Evolutionary conservation across 2,329 filamentous ascomycete species (phyloP).

Genomic region (Pseudogymnoascus sp.): DNA sequence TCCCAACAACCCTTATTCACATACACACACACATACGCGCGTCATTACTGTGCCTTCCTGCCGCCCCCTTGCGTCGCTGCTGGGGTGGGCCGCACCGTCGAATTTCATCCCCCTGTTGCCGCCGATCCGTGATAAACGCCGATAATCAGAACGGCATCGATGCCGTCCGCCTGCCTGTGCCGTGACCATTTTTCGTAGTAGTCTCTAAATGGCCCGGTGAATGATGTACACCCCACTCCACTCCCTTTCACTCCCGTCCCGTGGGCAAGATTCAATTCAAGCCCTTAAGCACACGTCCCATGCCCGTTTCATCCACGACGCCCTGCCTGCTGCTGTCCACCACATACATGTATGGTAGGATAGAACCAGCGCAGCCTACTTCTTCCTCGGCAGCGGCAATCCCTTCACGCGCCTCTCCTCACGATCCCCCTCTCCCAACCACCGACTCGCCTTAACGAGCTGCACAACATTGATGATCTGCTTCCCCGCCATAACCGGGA

Average conservation of each 20-base stretch:
- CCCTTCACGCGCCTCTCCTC: conserved; percentile 53
- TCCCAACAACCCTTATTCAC: neutral
- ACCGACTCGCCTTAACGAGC: conserved; percentile 84
- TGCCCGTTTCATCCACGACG: neutral
- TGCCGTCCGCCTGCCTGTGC: conserved; percentile 3
- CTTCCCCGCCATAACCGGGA: conserved; percentile 85
- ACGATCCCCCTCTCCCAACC: conserved; percentile 87
- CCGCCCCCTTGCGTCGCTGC: neutral
- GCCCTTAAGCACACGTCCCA: neutral
- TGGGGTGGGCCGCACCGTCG: neutral
- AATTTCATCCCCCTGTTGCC: neutral
- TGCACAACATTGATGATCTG: conserved; percentile 93
- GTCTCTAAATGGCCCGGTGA: neutral
- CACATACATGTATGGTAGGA: too few relatives aligned
- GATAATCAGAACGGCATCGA: conserved; percentile 1
- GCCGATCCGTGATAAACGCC: neutral
- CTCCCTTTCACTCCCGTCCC: neutral
- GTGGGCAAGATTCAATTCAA: neutral
- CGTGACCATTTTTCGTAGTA: neutral
- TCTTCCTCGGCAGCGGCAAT: conserved; percentile 48
- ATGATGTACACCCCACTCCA: conserved; percentile 4
- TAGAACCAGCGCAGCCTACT: conserved; percentile 8
- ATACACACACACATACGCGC: neutral
- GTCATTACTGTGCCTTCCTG: neutral
- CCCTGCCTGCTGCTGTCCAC: neutral